These are phyloP conservation scores for Acidiella bohemica DNA, from an alignment of 495 filamentous ascomycete species.

Conservation along the genomic window DNA sequence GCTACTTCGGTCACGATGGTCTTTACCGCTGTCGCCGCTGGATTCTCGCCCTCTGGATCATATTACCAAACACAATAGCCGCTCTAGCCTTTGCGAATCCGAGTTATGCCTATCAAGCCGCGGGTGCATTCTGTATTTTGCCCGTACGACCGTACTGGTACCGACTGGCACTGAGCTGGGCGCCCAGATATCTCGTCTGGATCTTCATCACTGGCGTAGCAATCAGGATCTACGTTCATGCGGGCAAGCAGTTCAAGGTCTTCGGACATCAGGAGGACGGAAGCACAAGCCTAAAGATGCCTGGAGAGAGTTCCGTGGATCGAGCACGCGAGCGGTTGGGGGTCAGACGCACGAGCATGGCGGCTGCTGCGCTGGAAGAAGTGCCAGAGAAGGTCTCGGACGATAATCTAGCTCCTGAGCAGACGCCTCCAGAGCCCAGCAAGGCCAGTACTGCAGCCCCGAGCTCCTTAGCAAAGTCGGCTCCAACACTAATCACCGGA, in stretches of 20 bases:
- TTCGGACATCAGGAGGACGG: constrained; percentile 13
- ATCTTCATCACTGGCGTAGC: constrained; percentile 48
- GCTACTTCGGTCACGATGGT: constrained; percentile 37
- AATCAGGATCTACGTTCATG: constrained; percentile 53
- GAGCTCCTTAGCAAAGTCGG: no score
- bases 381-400: background rate
- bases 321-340: background rate
- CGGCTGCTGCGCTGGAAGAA: background rate
- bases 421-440: background rate
- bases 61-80: constrained; percentile 45
- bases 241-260: constrained; percentile 35
- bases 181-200: constrained; percentile 58
- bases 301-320: constrained; percentile 5
- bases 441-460: no score
- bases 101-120: constrained; percentile 39
- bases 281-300: constrained; percentile 3
- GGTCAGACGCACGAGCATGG: background rate
- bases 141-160: constrained; percentile 49
- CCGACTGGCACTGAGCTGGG: constrained; percentile 52
- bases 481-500: no score
- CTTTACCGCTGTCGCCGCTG: constrained; percentile 49
- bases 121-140: constrained; percentile 54
- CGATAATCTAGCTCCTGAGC: constrained; percentile 5
- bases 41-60: constrained; percentile 41
- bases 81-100: constrained; percentile 50